phyloP scores from a whole-genome alignment of 148 eudicot species.

The Diospyros kaki region DNA sequence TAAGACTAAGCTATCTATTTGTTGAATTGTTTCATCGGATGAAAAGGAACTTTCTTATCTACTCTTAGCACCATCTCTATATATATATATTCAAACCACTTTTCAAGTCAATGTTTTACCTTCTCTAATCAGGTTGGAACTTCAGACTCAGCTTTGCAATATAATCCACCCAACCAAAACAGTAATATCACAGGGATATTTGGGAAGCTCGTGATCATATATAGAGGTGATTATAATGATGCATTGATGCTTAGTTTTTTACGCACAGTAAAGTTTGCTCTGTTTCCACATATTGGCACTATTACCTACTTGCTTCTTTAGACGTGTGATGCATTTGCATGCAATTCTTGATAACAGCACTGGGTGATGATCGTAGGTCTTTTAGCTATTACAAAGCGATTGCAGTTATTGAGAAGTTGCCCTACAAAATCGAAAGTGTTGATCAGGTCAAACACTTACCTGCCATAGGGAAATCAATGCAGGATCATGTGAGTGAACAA shows the following conservation, averaged over 20 bases:
- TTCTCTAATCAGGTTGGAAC: constrained; percentile 37
- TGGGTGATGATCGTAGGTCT: constrained; percentile 95
- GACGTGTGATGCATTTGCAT: constrained; percentile 1
- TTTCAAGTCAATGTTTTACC: constrained; percentile 1
- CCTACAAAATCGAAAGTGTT: constrained; percentile 73
- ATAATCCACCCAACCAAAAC: constrained; percentile 83
- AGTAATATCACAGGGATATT: constrained; percentile 72
- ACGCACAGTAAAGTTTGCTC: background rate
- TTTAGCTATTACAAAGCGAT: constrained; percentile 93
- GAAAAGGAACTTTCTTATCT: background rate
- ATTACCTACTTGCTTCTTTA: background rate
- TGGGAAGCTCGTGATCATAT: constrained; percentile 76
- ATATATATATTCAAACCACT: background rate
- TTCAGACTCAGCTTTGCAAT: constrained; percentile 38
- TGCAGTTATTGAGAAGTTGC: constrained; percentile 86
- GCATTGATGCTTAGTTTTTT: background rate
- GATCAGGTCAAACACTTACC: constrained; percentile 89
- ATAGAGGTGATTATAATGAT: constrained; percentile 53
- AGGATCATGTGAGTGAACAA: constrained; percentile 74
- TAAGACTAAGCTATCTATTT: constrained; percentile 24
- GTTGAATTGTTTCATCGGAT: background rate
- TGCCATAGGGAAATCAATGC: constrained; percentile 82
- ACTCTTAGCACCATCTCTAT: background rate
- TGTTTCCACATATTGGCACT: background rate
- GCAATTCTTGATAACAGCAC: constrained; percentile 34